A percentile compares a stretch with the other conserved stretches of the same genome.
Evolutionary conservation across 176 grass and related monocot species (phyloP).

Genomic region (Oryza nivara): DNA sequence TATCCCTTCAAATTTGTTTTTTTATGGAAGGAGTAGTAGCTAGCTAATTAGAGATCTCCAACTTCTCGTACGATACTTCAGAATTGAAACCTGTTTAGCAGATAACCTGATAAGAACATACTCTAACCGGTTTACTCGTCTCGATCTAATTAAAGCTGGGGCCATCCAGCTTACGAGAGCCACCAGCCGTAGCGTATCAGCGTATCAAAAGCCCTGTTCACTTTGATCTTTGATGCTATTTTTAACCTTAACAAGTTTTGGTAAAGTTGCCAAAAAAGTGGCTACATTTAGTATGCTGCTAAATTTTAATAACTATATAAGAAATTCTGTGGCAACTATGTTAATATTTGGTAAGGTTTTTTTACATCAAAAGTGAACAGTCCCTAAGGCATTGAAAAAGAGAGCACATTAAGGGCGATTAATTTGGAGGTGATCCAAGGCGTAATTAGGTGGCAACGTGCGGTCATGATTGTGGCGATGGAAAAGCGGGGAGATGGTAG

Average conservation of each 20-base stretch:
- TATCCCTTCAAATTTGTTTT: too few relatives aligned
- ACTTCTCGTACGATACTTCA: too few relatives aligned
- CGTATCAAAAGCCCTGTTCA: too few relatives aligned
- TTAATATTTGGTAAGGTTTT: too few relatives aligned
- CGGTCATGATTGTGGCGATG: constrained; percentile 32
- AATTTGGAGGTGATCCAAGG: not conserved
- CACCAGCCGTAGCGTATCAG: not conserved
- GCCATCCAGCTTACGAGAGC: not conserved
- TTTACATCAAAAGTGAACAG: too few relatives aligned
- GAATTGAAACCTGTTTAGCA: not conserved
- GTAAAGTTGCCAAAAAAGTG: too few relatives aligned
- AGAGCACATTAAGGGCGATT: not conserved
- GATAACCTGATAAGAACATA: not conserved
- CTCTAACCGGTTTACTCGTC: not conserved
- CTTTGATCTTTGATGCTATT: too few relatives aligned
- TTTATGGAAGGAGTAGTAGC: too few relatives aligned
- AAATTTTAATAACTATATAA: too few relatives aligned
- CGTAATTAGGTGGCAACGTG: constrained; percentile 21
- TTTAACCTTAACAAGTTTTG: too few relatives aligned
- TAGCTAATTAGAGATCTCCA: not conserved
- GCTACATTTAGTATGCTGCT: too few relatives aligned
- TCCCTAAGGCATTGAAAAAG: not conserved
- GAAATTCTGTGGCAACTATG: too few relatives aligned
- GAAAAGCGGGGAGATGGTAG: constrained; percentile 10
- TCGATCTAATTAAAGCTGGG: not conserved